Evolutionary conservation across 306 rosid species (phyloP).

Genomic region (Fragaria vesca): DNA sequence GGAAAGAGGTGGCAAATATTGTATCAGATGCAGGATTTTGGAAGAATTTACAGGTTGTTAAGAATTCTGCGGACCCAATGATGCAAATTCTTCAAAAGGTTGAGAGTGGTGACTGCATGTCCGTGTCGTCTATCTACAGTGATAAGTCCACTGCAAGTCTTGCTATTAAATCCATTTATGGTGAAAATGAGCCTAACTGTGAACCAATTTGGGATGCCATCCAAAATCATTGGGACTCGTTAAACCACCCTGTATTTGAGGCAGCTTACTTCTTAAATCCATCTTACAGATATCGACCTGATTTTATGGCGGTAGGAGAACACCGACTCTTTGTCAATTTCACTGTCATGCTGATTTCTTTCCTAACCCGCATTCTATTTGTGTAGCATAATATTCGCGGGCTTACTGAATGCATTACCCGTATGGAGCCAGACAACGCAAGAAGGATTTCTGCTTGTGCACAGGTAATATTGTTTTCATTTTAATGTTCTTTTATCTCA

Average conservation of each 20-base stretch:
- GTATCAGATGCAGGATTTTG: conserved; percentile 68
- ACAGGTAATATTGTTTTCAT: conserved; percentile 53
- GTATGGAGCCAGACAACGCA: conserved; percentile 74
- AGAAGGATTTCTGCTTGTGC: conserved; percentile 83
- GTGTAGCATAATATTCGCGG: conserved; percentile 82
- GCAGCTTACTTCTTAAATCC: conserved; percentile 96
- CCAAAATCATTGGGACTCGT: conserved; percentile 71
- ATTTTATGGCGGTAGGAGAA: conserved; percentile 71
- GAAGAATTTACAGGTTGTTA: conserved; percentile 74
- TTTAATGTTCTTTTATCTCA: conserved; percentile 19
- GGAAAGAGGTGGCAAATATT: conserved; percentile 81
- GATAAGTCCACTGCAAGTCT: conserved; percentile 82
- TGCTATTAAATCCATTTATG: conserved; percentile 66
- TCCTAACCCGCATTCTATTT: conserved; percentile 36
- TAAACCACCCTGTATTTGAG: conserved; percentile 77
- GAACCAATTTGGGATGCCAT: conserved; percentile 87
- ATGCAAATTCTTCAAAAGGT: conserved; percentile 77
- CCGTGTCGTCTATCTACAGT: conserved; percentile 70
- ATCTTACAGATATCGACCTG: conserved; percentile 76
- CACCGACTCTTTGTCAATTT: conserved; percentile 22
- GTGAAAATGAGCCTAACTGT: conserved; percentile 70
- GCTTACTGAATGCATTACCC: conserved; percentile 78
- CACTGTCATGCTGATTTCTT: conserved; percentile 27
- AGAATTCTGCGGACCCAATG: conserved; percentile 76
- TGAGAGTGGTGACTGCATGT: conserved; percentile 59